Evolutionary conservation across 2,329 filamentous ascomycete species (phyloP).

Genomic region (Hymenoscyphus occultus): DNA sequence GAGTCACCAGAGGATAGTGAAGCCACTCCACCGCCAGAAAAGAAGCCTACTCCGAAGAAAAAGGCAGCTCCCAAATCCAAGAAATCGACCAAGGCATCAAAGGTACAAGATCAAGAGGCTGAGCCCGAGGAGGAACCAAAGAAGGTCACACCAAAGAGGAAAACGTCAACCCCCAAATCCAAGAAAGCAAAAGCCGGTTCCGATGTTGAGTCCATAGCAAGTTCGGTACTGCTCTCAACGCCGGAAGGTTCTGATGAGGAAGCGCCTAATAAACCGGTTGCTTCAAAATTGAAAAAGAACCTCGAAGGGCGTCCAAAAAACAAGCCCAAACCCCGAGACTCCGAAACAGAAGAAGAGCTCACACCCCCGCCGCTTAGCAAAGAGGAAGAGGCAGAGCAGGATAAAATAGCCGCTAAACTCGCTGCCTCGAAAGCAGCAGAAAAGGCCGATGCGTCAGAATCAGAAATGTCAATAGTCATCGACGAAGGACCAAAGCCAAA

Average conservation of each 20-base stretch:
- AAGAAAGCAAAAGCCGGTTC: constrained; percentile 3
- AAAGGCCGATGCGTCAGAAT: constrained; percentile 44
- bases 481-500: constrained; percentile 67
- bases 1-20: constrained; percentile 19
- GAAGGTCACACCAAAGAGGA: constrained; percentile 20
- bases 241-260: not conserved
- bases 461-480: constrained; percentile 70
- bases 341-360: constrained; percentile 7
- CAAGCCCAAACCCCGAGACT: not conserved
- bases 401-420: not conserved
- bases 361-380: constrained; percentile 5
- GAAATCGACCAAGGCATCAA: constrained; percentile 11
- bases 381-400: constrained; percentile 2
- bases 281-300: constrained; percentile 13
- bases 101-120: constrained; percentile 6
- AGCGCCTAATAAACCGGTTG: constrained; percentile 16
- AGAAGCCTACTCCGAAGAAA: constrained; percentile 21
- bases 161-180: not conserved
- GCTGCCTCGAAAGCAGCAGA: constrained; percentile 21
- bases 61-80: constrained; percentile 5
- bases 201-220: not conserved
- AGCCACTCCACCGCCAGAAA: constrained; percentile 18
- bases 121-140: constrained; percentile 13
- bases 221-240: not conserved
- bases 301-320: not conserved